Base-by-base conservation (phyloP, 306 rosid genomes). In the Pyrus communis region DNA sequence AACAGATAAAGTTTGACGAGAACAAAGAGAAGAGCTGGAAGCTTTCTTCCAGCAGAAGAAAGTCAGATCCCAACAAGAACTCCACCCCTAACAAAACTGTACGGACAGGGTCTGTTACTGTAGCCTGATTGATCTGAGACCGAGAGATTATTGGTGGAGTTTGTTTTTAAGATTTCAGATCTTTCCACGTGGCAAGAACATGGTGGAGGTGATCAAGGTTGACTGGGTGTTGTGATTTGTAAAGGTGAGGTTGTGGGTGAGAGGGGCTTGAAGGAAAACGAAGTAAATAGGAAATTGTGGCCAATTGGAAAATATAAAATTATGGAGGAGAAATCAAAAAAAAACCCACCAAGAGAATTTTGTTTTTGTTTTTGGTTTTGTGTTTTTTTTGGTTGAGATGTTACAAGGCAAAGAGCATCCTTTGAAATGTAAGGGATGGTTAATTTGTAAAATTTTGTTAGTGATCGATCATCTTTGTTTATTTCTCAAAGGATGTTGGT, bases 1-100 rank as follows among this genome's bases (percentile, higher is more conserved):
- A 94, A 35, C 94, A 91, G 64, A 94, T 94, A 70, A 93, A 91
- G 80, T 64, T 86, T 42, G 97, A 94, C 62, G 96, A 94, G 13
- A 83, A 88, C 12, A 89, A 87, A 33, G 96, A 89, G 71, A 91
- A 85, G 76, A 87, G 83, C 63, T 89, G 89, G 90, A 90, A 88
- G 45, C 78, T 66, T 77, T 81, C 94, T 21, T 85, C 96, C 19
- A 83, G 69, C 67, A 88, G 93, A 30, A 89, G 93, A 74, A 84
- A 89, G 75, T 80, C 94, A 28, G 96, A 90, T 42, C 19, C 88
- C 77, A 84, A 70, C 71, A 85, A 86, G 75, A 82, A 79, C 40
- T 86, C 95, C 17, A 38, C 88, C 55, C 70, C 90, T 0, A 78
- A 52, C 69, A 82, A 94, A 74, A 68, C 80, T 75, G 89, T 89